Conservation (phyloP, 2,329 filamentous ascomycete species). For the Acrodontium crateriforme region DNA sequence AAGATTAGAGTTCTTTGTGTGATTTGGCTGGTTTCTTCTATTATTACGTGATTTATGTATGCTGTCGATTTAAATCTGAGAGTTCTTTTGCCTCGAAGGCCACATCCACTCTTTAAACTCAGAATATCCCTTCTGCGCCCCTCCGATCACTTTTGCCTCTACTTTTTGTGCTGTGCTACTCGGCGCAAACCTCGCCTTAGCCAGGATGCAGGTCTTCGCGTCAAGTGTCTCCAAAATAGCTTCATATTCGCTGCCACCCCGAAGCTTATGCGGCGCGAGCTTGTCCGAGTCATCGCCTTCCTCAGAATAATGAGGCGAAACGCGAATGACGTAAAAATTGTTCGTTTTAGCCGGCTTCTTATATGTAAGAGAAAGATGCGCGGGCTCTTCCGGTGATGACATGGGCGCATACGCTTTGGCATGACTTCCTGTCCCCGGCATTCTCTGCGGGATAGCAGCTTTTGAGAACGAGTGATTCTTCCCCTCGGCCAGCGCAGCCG, state of each 20-base stretch:
- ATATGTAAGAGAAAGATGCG: constrained; percentile 42
- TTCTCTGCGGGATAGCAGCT: constrained; percentile 17
- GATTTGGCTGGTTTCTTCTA: too few relatives aligned
- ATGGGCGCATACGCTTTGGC: constrained; percentile 16
- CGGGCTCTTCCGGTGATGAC: constrained; percentile 17
- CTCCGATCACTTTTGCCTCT: constrained; percentile 8
- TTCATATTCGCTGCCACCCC: constrained; percentile 31
- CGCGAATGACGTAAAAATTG: constrained; percentile 49
- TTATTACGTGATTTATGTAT: too few relatives aligned
- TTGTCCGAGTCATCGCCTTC: constrained; percentile 11
- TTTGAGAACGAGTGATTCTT: constrained; percentile 5
- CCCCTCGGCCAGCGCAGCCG: constrained; percentile 39
- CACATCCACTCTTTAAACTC: constrained; percentile 22
- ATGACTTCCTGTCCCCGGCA: constrained; percentile 19
- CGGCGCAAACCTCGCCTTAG: constrained; percentile 21
- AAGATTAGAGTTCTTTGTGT: too few relatives aligned
- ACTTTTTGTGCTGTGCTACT: constrained; percentile 9
- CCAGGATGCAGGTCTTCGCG: constrained; percentile 46
- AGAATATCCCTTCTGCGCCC: constrained; percentile 10
- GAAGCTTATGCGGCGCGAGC: constrained; percentile 22
- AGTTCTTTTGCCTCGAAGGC: constrained; percentile 15
- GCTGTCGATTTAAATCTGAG: constrained; percentile 2
- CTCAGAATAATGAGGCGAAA: constrained; percentile 23
- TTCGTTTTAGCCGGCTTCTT: constrained; percentile 44
- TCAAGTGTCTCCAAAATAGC: constrained; percentile 41